These are phyloP conservation scores for Aspergillus texensis DNA, from an alignment of 2,329 filamentous ascomycete species.

Conservation along the genomic window DNA sequence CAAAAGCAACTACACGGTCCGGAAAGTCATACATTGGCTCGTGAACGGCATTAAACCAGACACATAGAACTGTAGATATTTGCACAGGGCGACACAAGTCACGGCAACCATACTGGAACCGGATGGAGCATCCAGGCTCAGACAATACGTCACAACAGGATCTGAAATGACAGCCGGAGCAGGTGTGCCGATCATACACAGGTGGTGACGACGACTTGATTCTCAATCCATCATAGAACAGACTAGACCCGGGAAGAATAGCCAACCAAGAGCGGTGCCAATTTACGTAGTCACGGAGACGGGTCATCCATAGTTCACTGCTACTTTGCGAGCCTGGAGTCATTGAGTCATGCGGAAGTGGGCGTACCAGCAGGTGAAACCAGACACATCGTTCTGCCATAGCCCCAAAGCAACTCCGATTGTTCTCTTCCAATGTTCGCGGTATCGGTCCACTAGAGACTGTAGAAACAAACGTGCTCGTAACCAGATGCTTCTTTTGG, in stretches of 20 bases:
- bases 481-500: neutral
- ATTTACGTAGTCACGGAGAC: neutral
- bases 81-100: neutral
- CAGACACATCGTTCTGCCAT: neutral
- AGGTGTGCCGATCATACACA: too few relatives aligned
- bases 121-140: neutral
- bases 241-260: neutral
- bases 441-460: neutral
- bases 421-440: neutral
- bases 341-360: neutral
- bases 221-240: neutral
- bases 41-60: neutral
- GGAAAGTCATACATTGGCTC: neutral
- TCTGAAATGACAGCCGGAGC: neutral
- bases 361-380: neutral
- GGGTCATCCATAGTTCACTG: neutral
- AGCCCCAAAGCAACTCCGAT: neutral
- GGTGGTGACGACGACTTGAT: neutral
- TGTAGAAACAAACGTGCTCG: neutral
- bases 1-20: neutral
- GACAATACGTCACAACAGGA: neutral
- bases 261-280: neutral
- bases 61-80: neutral
- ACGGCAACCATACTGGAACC: neutral
- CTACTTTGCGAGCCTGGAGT: neutral